Percentiles rank a stretch among this genome's conserved stretches.
phyloP scores from a whole-genome alignment of 768 basidiomycete species.

The Naganishia vishniacii region DNA sequence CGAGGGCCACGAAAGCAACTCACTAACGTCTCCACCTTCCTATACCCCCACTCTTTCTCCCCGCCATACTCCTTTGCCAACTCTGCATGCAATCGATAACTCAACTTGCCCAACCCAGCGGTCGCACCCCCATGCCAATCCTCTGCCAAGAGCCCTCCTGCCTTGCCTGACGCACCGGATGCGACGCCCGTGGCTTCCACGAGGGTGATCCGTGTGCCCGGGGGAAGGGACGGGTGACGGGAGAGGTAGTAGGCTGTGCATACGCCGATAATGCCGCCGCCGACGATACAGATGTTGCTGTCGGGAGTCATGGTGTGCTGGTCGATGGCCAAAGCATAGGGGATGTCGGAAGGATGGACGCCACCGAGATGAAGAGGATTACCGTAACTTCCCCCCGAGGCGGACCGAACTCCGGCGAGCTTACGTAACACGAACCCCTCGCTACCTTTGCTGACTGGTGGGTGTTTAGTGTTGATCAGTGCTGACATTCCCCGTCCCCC shows the following conservation, averaged over 20 bases:
- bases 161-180: conserved; percentile 53
- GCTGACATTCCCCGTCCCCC: no score
- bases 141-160: conserved; percentile 60
- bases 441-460: no score
- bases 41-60: conserved; percentile 71
- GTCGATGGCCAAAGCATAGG: neutral
- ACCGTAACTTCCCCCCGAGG: no score
- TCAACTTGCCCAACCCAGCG: conserved; percentile 28
- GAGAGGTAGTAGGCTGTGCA: conserved; percentile 69
- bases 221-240: conserved; percentile 38
- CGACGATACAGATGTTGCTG: conserved; percentile 64
- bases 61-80: conserved; percentile 69
- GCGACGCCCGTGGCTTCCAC: conserved; percentile 69
- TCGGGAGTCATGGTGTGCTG: neutral
- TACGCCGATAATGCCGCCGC: conserved; percentile 80
- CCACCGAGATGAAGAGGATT: no score
- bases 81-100: conserved; percentile 64
- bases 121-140: conserved; percentile 61
- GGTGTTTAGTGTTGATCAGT: no score
- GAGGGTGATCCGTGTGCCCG: conserved; percentile 53
- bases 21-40: conserved; percentile 55
- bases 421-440: no score
- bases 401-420: no score
- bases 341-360: no score
- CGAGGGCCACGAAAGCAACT: neutral